A percentile compares a stretch with the other conserved stretches of the same genome.
Conservation (phyloP, 345 rosid genomes). For the Cochlearia excelsa region DNA sequence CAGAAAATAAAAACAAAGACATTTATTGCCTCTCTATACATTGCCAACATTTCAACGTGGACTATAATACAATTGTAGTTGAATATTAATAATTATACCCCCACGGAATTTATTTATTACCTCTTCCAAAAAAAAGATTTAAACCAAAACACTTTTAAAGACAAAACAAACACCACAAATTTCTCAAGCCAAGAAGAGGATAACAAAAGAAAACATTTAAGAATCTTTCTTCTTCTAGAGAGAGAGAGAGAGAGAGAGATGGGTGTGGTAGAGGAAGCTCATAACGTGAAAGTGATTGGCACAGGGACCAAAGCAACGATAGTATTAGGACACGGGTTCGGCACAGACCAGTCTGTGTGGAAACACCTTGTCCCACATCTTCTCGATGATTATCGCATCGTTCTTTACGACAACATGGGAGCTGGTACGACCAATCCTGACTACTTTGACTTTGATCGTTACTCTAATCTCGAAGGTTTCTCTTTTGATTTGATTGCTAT, state of each 20-base stretch:
- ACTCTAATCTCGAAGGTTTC: constrained; percentile 71
- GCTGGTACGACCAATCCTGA: constrained; percentile 94
- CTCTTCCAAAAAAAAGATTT: too few relatives aligned
- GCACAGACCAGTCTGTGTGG: constrained; percentile 95
- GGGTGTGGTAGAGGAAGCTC: constrained; percentile 86
- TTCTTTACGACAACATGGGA: constrained; percentile 84
- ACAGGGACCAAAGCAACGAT: constrained; percentile 51
- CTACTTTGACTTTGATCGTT: constrained; percentile 73
- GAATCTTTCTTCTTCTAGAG: neutral
- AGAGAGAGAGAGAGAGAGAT: constrained; percentile 33
- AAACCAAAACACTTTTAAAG: too few relatives aligned
- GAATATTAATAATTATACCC: too few relatives aligned
- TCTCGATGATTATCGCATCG: constrained; percentile 55
- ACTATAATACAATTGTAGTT: too few relatives aligned
- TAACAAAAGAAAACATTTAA: too few relatives aligned
- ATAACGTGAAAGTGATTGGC: constrained; percentile 69
- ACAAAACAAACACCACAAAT: too few relatives aligned
- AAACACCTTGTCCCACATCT: constrained; percentile 87
- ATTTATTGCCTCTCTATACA: too few relatives aligned
- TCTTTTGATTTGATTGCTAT: constrained; percentile 77
- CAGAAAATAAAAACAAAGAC: too few relatives aligned
- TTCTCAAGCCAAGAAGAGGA: too few relatives aligned
- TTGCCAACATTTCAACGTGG: too few relatives aligned
- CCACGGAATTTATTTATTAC: too few relatives aligned
- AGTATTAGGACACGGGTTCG: constrained; percentile 83